Evolutionary conservation across 1,139 yeast genomes (phyloP), one percentile per base, ranked within the genome.

Genomic region (Debaryomycetaceae sp.): DNA sequence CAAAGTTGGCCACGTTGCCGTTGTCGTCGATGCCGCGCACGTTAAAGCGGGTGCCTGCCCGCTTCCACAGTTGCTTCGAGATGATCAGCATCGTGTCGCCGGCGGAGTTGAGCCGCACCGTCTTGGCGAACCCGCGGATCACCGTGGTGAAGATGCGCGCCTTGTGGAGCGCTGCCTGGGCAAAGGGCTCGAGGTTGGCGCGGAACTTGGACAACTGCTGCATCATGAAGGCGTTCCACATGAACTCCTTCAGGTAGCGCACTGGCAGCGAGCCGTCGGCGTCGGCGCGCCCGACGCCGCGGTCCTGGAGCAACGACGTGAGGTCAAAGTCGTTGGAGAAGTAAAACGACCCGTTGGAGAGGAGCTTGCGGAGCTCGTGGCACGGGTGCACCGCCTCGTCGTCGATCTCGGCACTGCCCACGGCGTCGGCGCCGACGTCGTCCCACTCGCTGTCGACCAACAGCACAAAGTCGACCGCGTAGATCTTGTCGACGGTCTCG

Each of bases 171-270:
- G 71, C 61, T 16, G 61, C 56, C 39, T 75, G 79, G 27, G 78
- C 75, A 15, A 60, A 68, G 3, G 68, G 62, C 23, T 82, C 88
- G 35, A 88, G 57, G 38, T 83, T 81, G 36, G 81, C 69, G 37
- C 95, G 66, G 53, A 83, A 89, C 33, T 72, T 68, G 39, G 85
- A 68, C 39, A 93, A 71, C 40, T 89, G 96, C 35, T 79, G 73
- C 78, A 89, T 80, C 78, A 93, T 75, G 53, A 84, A 91, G 5
- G 83, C 73, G 53, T 93, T 93, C 99, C 99, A 93, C 96, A 91
- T 88, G 50, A 83, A 91, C 43, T 89, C 91, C 36, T 77, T 78
- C 49, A 82, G 89, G n/a, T 27, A 18, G 15, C 23, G n/a, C 18
- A 49, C 34, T 25, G 41, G 42, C 3, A 42, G 35, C n/a, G n/a